These are phyloP conservation scores for Trichoderma sp. DNA, from an alignment of 2,329 filamentous ascomycete genomes.

Conservation along the genomic window DNA sequence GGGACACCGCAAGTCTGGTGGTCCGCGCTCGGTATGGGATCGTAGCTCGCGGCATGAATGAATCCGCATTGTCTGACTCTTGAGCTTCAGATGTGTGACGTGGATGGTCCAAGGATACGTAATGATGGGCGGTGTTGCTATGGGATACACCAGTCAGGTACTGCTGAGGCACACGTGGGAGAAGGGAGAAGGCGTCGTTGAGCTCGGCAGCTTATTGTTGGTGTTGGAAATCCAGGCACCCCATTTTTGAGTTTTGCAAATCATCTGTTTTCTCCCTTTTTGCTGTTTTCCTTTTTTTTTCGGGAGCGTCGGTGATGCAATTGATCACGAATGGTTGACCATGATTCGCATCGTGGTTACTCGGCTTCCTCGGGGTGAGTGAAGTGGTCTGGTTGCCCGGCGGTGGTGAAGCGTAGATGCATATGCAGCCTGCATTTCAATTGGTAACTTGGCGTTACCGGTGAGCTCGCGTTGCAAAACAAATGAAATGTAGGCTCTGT, in stretches of 20 bases:
- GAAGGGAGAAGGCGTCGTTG: not conserved
- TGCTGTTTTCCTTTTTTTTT: not conserved
- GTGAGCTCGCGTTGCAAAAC: not conserved
- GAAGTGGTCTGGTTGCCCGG: not conserved
- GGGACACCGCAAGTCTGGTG: slow-evolving; percentile 11
- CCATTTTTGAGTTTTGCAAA: not conserved
- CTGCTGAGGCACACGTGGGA: slow-evolving; percentile 9
- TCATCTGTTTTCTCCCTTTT: not conserved
- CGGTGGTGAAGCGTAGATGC: not conserved
- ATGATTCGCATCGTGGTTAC: not conserved
- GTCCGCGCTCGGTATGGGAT: not conserved
- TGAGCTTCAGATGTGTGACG: slow-evolving; percentile 10
- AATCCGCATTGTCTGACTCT: not conserved
- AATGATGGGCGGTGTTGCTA: not conserved
- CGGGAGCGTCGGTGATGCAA: not conserved
- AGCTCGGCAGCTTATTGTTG: not conserved
- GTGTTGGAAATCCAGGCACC: not conserved
- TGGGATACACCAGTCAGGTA: slow-evolving; percentile 1
- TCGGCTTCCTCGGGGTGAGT: not conserved
- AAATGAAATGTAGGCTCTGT: not conserved
- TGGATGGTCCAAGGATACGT: slow-evolving; percentile 1
- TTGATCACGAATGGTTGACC: not conserved
- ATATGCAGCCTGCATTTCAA: not conserved
- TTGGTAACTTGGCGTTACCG: not conserved
- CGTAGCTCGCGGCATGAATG: not conserved